Percentiles rank a stretch among this genome's conserved stretches.
Conservation (phyloP, 2,329 filamentous ascomycete genomes). For the Daldinia sp. region DNA sequence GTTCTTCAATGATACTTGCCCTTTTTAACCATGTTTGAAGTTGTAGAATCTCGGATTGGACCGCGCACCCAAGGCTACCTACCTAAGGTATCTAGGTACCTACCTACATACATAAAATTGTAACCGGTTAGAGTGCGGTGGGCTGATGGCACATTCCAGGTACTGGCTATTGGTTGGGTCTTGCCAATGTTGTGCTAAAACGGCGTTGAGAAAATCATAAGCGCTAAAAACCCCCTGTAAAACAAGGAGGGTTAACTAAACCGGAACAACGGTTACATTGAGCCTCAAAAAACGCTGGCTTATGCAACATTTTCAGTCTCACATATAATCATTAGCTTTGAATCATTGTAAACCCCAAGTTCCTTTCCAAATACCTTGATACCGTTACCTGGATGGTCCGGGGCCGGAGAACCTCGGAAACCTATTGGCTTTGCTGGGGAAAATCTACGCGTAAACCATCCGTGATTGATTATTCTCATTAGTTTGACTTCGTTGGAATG, state of each 20-base stretch:
- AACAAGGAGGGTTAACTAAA: slow-evolving; percentile 30
- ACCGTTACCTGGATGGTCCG: background rate
- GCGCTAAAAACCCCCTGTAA: slow-evolving; percentile 27
- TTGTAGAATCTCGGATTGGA: slow-evolving; percentile 2
- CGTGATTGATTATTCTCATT: slow-evolving; percentile 17
- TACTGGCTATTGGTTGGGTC: slow-evolving; percentile 17
- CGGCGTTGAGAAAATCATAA: slow-evolving; percentile 3
- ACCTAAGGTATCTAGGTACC: no score
- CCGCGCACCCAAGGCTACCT: no score
- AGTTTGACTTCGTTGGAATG: slow-evolving; percentile 10
- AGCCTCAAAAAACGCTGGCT: slow-evolving; percentile 35
- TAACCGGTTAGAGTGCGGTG: background rate
- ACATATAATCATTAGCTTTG: slow-evolving; percentile 11
- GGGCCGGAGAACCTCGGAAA: background rate
- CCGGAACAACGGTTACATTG: slow-evolving; percentile 27
- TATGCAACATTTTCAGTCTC: slow-evolving; percentile 37
- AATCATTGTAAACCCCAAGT: slow-evolving; percentile 35
- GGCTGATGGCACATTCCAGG: slow-evolving; percentile 33
- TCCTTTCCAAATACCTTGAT: no score
- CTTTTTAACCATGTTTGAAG: slow-evolving; percentile 12
- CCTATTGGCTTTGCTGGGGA: background rate
- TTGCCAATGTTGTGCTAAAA: background rate
- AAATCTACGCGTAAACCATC: background rate
- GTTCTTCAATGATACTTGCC: slow-evolving; percentile 5
- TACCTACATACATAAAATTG: no score